Evolutionary conservation across 306 rosid species (phyloP).

Genomic region (Casuarina cunninghamiana): DNA sequence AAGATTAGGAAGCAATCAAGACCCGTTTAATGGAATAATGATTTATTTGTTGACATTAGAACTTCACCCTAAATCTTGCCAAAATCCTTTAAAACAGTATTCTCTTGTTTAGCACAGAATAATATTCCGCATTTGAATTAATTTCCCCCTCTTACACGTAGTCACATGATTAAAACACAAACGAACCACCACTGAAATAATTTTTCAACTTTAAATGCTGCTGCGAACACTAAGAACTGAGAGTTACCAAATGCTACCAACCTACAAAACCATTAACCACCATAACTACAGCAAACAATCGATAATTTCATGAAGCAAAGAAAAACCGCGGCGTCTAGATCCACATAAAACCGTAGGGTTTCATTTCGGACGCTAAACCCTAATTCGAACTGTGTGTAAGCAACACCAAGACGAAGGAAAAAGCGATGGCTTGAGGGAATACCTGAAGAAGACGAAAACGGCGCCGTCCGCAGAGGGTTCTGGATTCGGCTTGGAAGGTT

Average conservation of each 20-base stretch:
- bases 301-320: background rate
- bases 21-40: background rate
- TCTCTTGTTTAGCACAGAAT: background rate
- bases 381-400: slow-evolving; percentile 9
- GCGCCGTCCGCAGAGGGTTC: slow-evolving; percentile 31
- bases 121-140: background rate
- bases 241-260: background rate
- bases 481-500: background rate
- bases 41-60: background rate
- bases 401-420: background rate
- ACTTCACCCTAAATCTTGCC: background rate
- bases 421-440: background rate
- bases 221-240: background rate
- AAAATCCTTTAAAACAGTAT: background rate
- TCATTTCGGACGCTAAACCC: slow-evolving; percentile 46
- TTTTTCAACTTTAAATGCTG: background rate
- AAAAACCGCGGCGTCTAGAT: background rate
- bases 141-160: background rate
- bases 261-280: background rate
- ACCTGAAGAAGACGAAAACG: slow-evolving; percentile 36
- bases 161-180: background rate
- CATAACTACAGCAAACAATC: background rate
- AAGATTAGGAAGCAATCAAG: background rate
- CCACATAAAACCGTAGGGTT: slow-evolving; percentile 41
- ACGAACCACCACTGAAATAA: background rate